phyloP scores from a whole-genome alignment of 2,329 filamentous ascomycete species.

The Penicillium sp. region DNA sequence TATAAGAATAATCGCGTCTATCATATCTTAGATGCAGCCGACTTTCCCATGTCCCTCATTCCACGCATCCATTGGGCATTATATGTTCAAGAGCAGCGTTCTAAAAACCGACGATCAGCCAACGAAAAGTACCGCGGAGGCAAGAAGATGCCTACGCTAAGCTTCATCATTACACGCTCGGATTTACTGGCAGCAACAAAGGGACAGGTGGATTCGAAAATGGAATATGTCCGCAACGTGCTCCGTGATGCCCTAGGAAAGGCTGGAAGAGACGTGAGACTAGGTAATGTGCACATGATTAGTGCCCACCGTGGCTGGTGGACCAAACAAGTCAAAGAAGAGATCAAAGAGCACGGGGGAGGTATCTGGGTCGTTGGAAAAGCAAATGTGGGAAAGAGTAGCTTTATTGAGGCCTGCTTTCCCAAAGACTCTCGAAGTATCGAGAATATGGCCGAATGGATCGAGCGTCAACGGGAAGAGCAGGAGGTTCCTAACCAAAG shows the following conservation, averaged over 20 bases:
- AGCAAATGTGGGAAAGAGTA: slow-evolving; percentile 95
- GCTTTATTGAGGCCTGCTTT: slow-evolving; percentile 83
- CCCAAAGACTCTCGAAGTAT: slow-evolving; percentile 68
- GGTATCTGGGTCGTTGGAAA: slow-evolving; percentile 98
- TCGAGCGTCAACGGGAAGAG: slow-evolving; percentile 35
- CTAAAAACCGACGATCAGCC: slow-evolving; percentile 77
- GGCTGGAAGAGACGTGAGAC: slow-evolving; percentile 68
- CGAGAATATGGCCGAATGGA: slow-evolving; percentile 41
- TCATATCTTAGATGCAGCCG: slow-evolving; percentile 90
- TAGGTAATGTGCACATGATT: slow-evolving; percentile 85
- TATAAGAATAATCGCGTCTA: slow-evolving; percentile 93
- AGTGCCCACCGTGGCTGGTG: slow-evolving; percentile 89
- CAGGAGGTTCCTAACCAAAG: slow-evolving; percentile 18
- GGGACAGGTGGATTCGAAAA: slow-evolving; percentile 78
- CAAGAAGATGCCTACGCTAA: slow-evolving; percentile 76
- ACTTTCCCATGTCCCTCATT: slow-evolving; percentile 93
- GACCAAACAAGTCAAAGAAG: slow-evolving; percentile 82
- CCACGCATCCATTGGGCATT: slow-evolving; percentile 74
- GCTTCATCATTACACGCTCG: slow-evolving; percentile 86
- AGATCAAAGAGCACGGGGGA: slow-evolving; percentile 80
- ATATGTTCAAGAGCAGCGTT: slow-evolving; percentile 72
- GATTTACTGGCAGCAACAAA: slow-evolving; percentile 85
- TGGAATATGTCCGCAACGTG: slow-evolving; percentile 80
- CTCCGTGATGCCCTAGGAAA: slow-evolving; percentile 76
- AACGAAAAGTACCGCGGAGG: slow-evolving; percentile 67